Conservation (phyloP, 129 eudicot species). For the Tanacetum coccineum region DNA sequence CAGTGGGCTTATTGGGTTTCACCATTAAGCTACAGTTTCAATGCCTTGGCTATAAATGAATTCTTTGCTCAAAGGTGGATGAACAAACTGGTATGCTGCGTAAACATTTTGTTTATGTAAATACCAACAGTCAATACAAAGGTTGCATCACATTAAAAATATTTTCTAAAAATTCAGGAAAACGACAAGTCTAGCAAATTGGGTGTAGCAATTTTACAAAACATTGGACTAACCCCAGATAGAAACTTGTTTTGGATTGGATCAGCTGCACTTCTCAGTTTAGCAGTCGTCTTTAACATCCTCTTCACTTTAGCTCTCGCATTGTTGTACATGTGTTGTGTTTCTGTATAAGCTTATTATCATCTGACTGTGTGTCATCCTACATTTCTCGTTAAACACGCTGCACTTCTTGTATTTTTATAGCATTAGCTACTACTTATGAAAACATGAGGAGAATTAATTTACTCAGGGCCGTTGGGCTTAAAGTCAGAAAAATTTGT, state of each 20-base stretch:
- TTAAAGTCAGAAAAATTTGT: slow-evolving; percentile 34
- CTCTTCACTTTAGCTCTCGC: too few species aligned
- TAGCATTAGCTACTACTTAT: slow-evolving; percentile 29
- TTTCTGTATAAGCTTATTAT: too few species aligned
- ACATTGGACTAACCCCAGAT: slow-evolving; percentile 39
- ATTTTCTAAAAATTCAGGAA: slow-evolving; percentile 31
- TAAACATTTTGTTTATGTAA: slow-evolving; percentile 1
- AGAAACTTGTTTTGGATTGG: too few species aligned
- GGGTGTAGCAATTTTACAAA: slow-evolving; percentile 49
- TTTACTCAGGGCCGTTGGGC: slow-evolving; percentile 43
- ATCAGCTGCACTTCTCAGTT: too few species aligned
- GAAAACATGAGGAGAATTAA: slow-evolving; percentile 48
- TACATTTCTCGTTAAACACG: neutral
- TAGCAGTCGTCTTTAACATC: too few species aligned
- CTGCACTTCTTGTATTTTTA: neutral
- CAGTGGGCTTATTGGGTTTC: slow-evolving; percentile 65
- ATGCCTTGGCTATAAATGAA: slow-evolving; percentile 49
- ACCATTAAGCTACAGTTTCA: slow-evolving; percentile 59
- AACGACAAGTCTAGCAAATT: slow-evolving; percentile 43
- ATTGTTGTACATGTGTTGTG: too few species aligned
- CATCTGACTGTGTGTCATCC: too few species aligned
- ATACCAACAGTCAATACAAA: neutral
- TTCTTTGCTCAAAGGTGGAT: slow-evolving; percentile 62
- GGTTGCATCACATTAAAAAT: neutral
- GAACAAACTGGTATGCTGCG: slow-evolving; percentile 41